Evolutionary conservation across 306 rosid species (phyloP), one percentile per base, ranked within the genome.

Genomic region (Vicia sativa): DNA sequence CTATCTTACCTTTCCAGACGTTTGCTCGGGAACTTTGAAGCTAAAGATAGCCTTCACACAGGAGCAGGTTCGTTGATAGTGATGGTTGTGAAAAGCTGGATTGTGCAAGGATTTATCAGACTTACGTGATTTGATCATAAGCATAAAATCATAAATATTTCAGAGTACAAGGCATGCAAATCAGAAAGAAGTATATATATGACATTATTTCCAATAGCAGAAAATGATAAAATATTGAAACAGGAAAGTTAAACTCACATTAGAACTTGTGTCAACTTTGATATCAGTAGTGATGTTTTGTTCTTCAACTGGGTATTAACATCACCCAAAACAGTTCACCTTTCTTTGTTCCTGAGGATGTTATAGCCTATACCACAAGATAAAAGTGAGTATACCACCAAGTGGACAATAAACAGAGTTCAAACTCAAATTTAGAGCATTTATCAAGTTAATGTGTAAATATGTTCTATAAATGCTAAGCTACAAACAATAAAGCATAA

Each of bases 21-120:
- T 88, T 60, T 90, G 97, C 70, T 93, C 98, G 45, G 98, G 98
- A 79, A 90, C 83, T 70, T 75, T 88, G 84, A 83, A 83, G 87
- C 79, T 90, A 38, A 93, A 18, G 25, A 93, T 88, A 74, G 90
- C 60, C 89, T 90, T 93, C 80, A 90, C n/a, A 61, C 98, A 77
- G 97, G 98, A 45, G 85, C 69, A 63, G 96, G 86, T 71, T 93
- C 91, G 74, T 88, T 89, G 45, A 88, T 55, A 4, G 95, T 86
- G 38, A 93, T 54, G 29, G 96, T 90, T 76, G 97, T 79, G 55
- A 77, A 68, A 57, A 93, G 89, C 98, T 93, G 81, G 12, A 70
- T 41, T 37, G 50, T 55, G 45, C 60, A 52, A 60, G 2, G 59
- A 73, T 28, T 29, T 21, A 74, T 34, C 52, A 46, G 11, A 25